Base-by-base conservation (phyloP, 139 green algal genomes). In the Mesotaenium endlicherianum region DNA sequence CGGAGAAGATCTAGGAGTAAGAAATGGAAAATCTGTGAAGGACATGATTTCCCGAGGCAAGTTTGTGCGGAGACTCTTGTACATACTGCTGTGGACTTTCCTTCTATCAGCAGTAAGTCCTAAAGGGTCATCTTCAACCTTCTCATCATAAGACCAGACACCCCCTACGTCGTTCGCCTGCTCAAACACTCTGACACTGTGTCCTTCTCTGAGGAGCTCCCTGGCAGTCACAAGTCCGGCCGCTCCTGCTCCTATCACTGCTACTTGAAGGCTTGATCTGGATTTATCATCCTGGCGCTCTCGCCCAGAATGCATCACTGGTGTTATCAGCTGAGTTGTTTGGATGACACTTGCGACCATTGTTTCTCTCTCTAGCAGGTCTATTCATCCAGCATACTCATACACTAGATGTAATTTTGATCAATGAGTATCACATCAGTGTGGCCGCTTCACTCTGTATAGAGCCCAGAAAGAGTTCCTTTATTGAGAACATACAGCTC, bases 11-110 rank as follows among this genome's bases (percentile, higher is more conserved):
- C 41, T 44, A 49, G 60, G 60, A 16, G 30, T 20, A 50, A 69
- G 49, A 26, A 95, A 94, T 6, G 92, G 91, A 55, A 95, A 93
- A 69, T 94, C 90, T 0, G 8, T 34, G 86, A 88, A 96, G 0
- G 69, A 67, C 93, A 97, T 97, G 0, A 95, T 40, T 70, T 96
- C 82, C 0, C 93, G 79, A 0, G 93, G 93, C 41, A 97, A 87
- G 86, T 97, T 97, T 30, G 92, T 95, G 3, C 91, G 86, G 30
- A 97, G 78, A 55, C 67, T 38, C 30, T 70, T 70, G 34, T 86
- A 86, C 80, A 83, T 86, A 38, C 80, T 86, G 44, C 45, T n/a
- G 34, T 83, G 80, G 31, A 83, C 70, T 2, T 47, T n/a, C 36
- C 17, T 38, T 30, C 70, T 16, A 2, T 44, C 38, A 17, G 34